A percentile compares a stretch with the other conserved stretches of the same genome.
Evolutionary conservation across 352 stramenopile species (phyloP).

Genomic region (Peronospora belbahrii): DNA sequence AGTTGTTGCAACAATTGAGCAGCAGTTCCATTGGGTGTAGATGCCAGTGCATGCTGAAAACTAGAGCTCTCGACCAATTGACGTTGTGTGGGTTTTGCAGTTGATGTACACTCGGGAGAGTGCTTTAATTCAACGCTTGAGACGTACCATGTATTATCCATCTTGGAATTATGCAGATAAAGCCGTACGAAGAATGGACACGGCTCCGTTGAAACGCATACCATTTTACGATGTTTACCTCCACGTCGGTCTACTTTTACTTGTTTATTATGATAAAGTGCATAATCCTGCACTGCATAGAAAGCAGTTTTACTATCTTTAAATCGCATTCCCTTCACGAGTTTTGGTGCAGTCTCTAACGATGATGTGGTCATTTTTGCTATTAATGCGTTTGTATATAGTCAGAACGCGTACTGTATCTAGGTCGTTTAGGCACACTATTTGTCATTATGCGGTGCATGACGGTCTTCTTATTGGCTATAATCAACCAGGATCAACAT

Average conservation of each 20-base stretch:
- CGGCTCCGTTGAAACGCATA: conserved; percentile 29
- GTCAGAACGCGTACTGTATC: too few relatives aligned
- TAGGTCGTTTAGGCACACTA: too few relatives aligned
- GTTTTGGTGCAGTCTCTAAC: conserved; percentile 10
- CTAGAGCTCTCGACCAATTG: conserved; percentile 41
- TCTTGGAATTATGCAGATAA: conserved; percentile 51
- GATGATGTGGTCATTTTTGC: neutral
- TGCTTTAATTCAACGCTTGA: conserved; percentile 42
- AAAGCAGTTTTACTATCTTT: conserved; percentile 38
- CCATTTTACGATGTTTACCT: conserved; percentile 51
- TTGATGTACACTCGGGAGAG: conserved; percentile 33
- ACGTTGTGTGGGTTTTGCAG: conserved; percentile 44
- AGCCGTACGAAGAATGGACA: conserved; percentile 67
- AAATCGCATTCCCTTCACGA: conserved; percentile 41
- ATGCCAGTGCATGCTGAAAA: conserved; percentile 33
- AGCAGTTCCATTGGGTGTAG: conserved; percentile 26
- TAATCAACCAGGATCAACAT: too few relatives aligned
- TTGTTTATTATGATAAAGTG: conserved; percentile 46
- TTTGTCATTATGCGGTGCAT: too few relatives aligned
- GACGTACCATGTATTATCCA: conserved; percentile 52
- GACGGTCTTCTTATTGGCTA: too few relatives aligned
- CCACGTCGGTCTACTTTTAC: conserved; percentile 44
- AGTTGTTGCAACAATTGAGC: conserved; percentile 30
- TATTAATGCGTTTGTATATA: too few relatives aligned
- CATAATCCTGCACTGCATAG: conserved; percentile 57